Conservation (phyloP, 257 asterid genomes). For the Gentiana macrophylla region DNA sequence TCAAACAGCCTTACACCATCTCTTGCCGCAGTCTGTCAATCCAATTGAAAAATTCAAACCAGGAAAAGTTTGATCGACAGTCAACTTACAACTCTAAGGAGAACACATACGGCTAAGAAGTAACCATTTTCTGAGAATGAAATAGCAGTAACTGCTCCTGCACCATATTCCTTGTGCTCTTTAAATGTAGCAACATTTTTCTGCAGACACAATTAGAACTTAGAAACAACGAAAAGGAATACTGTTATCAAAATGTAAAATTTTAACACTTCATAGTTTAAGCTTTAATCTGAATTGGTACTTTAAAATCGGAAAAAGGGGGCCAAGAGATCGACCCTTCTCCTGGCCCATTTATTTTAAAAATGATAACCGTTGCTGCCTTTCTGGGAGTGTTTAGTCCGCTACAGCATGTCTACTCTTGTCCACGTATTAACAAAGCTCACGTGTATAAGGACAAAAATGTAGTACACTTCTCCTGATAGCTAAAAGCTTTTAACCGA, state of each 20-base stretch:
- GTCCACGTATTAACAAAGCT: too few relatives aligned
- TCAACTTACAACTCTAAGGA: conserved; percentile 3
- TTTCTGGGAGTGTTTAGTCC: too few relatives aligned
- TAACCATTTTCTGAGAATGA: conserved; percentile 98
- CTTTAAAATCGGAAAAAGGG: neutral
- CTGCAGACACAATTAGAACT: conserved; percentile 21
- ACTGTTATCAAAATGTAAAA: too few relatives aligned
- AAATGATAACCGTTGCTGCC: too few relatives aligned
- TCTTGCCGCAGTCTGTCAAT: conserved; percentile 85
- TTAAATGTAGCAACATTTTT: conserved; percentile 79
- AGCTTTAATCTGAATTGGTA: neutral
- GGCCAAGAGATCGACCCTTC: neutral
- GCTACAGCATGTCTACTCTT: too few relatives aligned
- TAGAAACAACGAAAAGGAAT: neutral
- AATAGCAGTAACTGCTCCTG: conserved; percentile 73
- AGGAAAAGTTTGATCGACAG: neutral
- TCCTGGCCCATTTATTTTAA: too few relatives aligned
- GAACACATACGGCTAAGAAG: conserved; percentile 76
- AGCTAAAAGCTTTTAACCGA: too few relatives aligned
- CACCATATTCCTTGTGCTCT: conserved; percentile 34
- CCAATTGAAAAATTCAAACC: conserved; percentile 12
- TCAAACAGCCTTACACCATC: conserved; percentile 99
- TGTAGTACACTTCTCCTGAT: too few relatives aligned
- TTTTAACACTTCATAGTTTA: too few relatives aligned
- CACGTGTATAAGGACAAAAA: too few relatives aligned